These are phyloP conservation scores for Tolypocladium sp. DNA, from an alignment of 2,329 filamentous ascomycete genomes.

Conservation along the genomic window DNA sequence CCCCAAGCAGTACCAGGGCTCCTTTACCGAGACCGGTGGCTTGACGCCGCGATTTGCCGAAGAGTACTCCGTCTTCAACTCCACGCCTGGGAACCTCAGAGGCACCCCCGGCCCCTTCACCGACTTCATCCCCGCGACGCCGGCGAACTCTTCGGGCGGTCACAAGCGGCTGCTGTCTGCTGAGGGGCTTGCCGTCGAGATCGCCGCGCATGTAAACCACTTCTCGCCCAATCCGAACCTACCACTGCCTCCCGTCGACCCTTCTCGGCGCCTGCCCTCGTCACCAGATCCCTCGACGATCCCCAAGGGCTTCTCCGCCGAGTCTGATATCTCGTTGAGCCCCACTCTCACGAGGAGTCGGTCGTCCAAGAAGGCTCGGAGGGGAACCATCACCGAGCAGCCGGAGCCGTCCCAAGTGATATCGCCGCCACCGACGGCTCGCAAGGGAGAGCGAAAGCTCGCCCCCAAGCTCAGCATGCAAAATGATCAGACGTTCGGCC, in stretches of 20 bases:
- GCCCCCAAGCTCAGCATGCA: slow-evolving; percentile 48
- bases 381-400: slow-evolving; percentile 27
- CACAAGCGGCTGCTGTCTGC: slow-evolving; percentile 44
- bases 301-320: slow-evolving; percentile 18
- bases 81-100: slow-evolving; percentile 50
- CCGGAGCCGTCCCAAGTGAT: slow-evolving; percentile 37
- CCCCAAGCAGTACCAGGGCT: slow-evolving; percentile 37
- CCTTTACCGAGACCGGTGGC: slow-evolving; percentile 38
- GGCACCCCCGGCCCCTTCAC: slow-evolving; percentile 34
- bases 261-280: slow-evolving; percentile 47
- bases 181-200: slow-evolving; percentile 38
- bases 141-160: slow-evolving; percentile 21
- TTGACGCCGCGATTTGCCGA: slow-evolving; percentile 56
- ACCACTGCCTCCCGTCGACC: slow-evolving; percentile 50
- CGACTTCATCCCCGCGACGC: slow-evolving; percentile 31
- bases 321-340: slow-evolving; percentile 17
- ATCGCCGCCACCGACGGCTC: slow-evolving; percentile 51
- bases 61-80: slow-evolving; percentile 57
- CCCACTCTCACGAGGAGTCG: slow-evolving; percentile 16
- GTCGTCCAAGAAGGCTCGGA: slow-evolving; percentile 35
- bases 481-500: slow-evolving; percentile 45
- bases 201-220: slow-evolving; percentile 54
- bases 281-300: slow-evolving; percentile 38
- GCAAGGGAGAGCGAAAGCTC: slow-evolving; percentile 46
- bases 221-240: slow-evolving; percentile 44